Evolutionary conservation across 2,329 filamentous ascomycete species (phyloP), one percentile per base, ranked within the genome.

Genomic region (Chaetomium sp.): DNA sequence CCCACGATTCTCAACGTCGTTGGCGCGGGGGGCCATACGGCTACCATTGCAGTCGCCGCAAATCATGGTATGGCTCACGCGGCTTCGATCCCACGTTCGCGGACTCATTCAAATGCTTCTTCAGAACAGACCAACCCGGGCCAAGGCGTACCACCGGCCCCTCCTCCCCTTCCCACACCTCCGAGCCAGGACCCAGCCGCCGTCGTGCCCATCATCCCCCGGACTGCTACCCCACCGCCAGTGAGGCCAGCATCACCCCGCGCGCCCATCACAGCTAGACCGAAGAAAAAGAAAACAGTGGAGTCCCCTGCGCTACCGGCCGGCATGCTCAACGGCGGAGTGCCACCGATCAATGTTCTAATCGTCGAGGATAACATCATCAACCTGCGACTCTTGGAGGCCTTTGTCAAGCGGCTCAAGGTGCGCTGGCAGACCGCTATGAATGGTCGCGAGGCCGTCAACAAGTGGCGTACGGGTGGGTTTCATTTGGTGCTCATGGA

Each of bases 321-420:
- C 4, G 85, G 82, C 35, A 78, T 89, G 65, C 79, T 95, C 34
- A 90, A 92, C 63, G 87, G 86, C 53, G 85, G 85, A 1, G 90
- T 97, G 0, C 94, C 94, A 6, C 92, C 94, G 1, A 97, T 99
- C 74, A 97, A 95, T 64, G 91, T 97, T 6, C 78, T 99, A 44
- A 96, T 99, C 58, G 94, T 99, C 11, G 94, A 99, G 74, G 94
- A 99, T 74, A 99, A 99, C 71, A 91, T 94, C 61, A 97, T 99
- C 79, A 99, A 97, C 68, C 76, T 97, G 63, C 89, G 90, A 66
- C 84, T 99, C 8, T 77, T 99, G 38, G 92, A 96, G 68, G 91
- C 91, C 1, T 95, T 99, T 67, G 92, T 97, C 78, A 96, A 96
- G 74, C 81, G 91, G 49, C 79, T 99, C 49, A 96, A 96, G 68